phyloP scores from a whole-genome alignment of 1,139 yeast genomes.

The Geotrichum fermentans region DNA sequence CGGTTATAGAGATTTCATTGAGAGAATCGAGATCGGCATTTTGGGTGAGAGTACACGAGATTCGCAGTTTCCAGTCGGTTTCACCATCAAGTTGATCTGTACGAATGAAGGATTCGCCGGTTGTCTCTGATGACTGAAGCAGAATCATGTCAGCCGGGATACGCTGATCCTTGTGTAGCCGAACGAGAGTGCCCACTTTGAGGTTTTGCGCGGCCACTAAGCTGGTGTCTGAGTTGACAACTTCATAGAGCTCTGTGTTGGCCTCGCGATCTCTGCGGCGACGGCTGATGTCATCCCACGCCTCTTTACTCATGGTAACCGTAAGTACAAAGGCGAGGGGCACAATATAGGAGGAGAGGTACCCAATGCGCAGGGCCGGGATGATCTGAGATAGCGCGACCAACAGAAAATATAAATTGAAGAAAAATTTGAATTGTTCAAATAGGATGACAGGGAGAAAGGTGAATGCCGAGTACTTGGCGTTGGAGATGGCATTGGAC shows the following conservation, averaged over 20 bases:
- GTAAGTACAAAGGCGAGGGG: slow-evolving; percentile 89
- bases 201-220: slow-evolving; percentile 60
- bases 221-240: slow-evolving; percentile 38
- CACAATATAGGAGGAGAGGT: slow-evolving; percentile 83
- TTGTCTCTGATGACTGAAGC: slow-evolving; percentile 70
- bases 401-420: slow-evolving; percentile 81
- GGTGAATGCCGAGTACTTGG: slow-evolving; percentile 84
- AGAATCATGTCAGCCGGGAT: slow-evolving; percentile 91
- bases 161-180: slow-evolving; percentile 73
- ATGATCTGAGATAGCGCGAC: slow-evolving; percentile 92
- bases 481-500: slow-evolving; percentile 83
- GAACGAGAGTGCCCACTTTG: slow-evolving; percentile 83
- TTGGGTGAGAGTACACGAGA: slow-evolving; percentile 74
- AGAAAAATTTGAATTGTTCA: slow-evolving; percentile 95
- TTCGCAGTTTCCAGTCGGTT: slow-evolving; percentile 94
- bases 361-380: slow-evolving; percentile 91
- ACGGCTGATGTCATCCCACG: slow-evolving; percentile 86
- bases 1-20: slow-evolving; percentile 54
- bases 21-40: slow-evolving; percentile 44
- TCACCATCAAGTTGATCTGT: slow-evolving; percentile 99
- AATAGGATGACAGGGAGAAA: slow-evolving; percentile 84
- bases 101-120: slow-evolving; percentile 88
- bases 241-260: slow-evolving; percentile 76
- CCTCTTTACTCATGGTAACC: slow-evolving; percentile 94
- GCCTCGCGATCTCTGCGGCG: slow-evolving; percentile 87